Base-by-base conservation (phyloP, 2,329 filamentous ascomycete genomes). In the Ophiostoma sp. region DNA sequence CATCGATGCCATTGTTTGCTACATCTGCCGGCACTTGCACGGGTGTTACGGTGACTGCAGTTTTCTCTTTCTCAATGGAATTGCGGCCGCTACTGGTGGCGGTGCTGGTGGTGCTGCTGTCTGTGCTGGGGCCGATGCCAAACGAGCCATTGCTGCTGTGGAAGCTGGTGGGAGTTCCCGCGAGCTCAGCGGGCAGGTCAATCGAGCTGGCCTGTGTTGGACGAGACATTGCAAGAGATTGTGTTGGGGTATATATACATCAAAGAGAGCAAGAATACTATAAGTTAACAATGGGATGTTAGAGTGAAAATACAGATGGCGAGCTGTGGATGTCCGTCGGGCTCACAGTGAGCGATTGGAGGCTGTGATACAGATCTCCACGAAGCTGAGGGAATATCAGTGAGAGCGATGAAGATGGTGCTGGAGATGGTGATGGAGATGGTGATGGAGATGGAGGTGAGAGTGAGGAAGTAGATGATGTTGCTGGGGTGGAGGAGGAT, bases 71-170 rank as follows among this genome's bases (percentile, higher is more conserved):
- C 0, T 62, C 57, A 8, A 62, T 33, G 5, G 57, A 62, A 20
- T 35, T 62, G 57, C 57, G 57, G 57, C 27, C 57, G 57, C 57
- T 62, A 27, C 57, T 62, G 57, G 27, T 33, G 57, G 57, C 27
- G 27, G 27, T 62, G 27, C 57, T 62, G 4, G 57, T 33, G 57
- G 13, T 33, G 27, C 27, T n/a, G 57, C 27, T 62, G n/a, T 62
- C 27, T 11, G 57, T 62, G 57, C 27, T 62, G 13, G 15, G 27
- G 13, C 57, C 57, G 2, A 20, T 20, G 57, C 57, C 57, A 33
- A 62, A 31, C 20, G n/a, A 35, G 57, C 11, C 15, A 20, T 20
- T 33, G 6, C 27, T 3, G 27, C 27, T 33, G 11, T 33, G 57
- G 27, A 33, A 6, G 8, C 8, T 54, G 52, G 2, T 54, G 11